Evolutionary conservation across 306 rosid species (phyloP), one percentile per base, ranked within the genome.

Genomic region (Crataegus laevigata): DNA sequence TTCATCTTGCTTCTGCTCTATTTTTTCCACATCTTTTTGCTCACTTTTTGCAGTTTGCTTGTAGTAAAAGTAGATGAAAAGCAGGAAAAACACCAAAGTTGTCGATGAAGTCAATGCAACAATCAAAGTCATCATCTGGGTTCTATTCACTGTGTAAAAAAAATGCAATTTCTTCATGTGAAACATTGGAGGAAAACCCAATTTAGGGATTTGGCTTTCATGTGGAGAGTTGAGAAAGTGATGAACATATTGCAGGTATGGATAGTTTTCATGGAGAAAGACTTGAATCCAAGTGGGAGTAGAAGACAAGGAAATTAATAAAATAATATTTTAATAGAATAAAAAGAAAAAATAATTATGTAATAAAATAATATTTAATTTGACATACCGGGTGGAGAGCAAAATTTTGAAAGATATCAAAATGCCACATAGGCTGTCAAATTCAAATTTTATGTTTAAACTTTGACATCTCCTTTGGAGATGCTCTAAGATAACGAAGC

Each of bases 1-100:
- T n/a, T 60, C 88, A 26, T 66, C 89, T 14, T 72, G 75, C 30
- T 78, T 78, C 68, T 80, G 51, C 69, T 82, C 96, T 43, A 73
- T 52, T 42, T 75, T 88, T 59, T 92, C 99, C 51, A 89, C 72
- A 71, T 94, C 99, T 51, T 80, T 61, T 8, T 26, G 73, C 59
- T 82, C 93, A 73, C 74, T 40, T 42, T 47, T 72, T 60, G 75
- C 65, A 6, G 60, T 32, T 43, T 84, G 85, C 47, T 66, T 87
- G 81, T 81, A 54, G 85, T 62, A 84, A 72, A 78, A 74, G 58
- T 87, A 87, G 74, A 87, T 36, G 50, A 82, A 81, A 32, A 86
- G 67, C 7, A 81, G 58, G 63, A 92, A 26, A 82, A 92, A 38
- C 15, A 80, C 69, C 47, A 90, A 21, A 50, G 82, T 45, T 73